Percentiles rank a stretch among this genome's conserved stretches.
These are phyloP conservation scores for Tulasnella sp. DNA, from an alignment of 768 basidiomycete species.

Conservation along the genomic window DNA sequence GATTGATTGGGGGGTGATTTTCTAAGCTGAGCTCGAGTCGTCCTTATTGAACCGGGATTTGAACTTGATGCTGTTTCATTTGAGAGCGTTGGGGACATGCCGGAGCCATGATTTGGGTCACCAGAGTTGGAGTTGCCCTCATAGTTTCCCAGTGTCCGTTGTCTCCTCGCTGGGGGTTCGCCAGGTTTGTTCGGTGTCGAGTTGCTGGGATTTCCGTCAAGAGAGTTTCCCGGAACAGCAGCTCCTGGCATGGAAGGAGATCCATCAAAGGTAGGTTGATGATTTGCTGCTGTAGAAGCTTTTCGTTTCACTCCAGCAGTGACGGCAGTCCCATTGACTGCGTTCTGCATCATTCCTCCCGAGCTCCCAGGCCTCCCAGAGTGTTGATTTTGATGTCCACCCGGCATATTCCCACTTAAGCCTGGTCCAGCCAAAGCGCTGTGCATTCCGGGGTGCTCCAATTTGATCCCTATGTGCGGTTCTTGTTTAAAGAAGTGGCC, in stretches of 20 bases:
- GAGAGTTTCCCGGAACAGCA: neutral
- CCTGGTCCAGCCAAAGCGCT: neutral
- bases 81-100: neutral
- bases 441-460: neutral
- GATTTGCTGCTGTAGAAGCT: neutral
- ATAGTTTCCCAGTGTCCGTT: too few species aligned
- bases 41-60: neutral
- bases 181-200: too few species aligned
- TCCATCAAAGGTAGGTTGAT: slow-evolving; percentile 2
- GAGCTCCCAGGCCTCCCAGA: neutral
- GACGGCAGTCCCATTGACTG: neutral
- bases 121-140: too few species aligned
- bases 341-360: neutral
- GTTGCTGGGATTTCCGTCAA: too few species aligned
- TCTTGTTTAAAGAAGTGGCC: neutral
- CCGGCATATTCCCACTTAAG: too few species aligned
- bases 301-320: neutral
- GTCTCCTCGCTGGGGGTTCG: slow-evolving; percentile 3
- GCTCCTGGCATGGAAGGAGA: neutral
- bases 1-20: neutral
- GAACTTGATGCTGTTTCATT: neutral
- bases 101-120: too few species aligned
- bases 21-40: neutral
- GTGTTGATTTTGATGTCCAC: slow-evolving; percentile 4
- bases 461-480: neutral